phyloP scores from a whole-genome alignment of 208 protist genomes.

The Lotmaria passim region DNA sequence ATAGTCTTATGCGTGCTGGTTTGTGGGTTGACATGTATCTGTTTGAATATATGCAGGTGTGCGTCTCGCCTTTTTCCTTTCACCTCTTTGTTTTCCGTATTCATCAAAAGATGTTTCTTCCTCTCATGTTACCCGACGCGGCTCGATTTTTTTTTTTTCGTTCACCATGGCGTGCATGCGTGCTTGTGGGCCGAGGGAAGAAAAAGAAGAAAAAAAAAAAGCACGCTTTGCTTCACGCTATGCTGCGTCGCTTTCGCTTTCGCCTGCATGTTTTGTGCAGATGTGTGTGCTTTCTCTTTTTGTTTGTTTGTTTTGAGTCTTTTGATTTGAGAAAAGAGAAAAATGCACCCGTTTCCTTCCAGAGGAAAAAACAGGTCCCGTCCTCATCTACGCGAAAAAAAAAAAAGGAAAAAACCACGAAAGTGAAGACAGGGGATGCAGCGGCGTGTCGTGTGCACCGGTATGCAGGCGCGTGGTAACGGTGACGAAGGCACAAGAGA shows the following conservation, averaged over 20 bases:
- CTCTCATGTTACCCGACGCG: no score
- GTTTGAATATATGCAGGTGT: not conserved
- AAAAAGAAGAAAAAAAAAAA: no score
- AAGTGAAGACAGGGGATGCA: not conserved
- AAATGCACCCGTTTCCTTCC: not conserved
- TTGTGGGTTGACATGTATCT: not conserved
- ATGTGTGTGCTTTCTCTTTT: no score
- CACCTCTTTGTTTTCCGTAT: not conserved
- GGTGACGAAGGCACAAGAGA: not conserved
- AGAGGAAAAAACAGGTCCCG: no score
- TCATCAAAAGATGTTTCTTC: not conserved
- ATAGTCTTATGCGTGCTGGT: no score
- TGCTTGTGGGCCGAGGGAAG: no score
- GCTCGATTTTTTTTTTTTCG: conserved; percentile 2
- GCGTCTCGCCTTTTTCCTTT: not conserved
- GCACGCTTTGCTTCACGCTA: no score
- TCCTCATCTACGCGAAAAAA: not conserved
- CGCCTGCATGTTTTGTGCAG: no score
- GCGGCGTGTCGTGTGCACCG: not conserved
- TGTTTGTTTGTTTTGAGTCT: no score
- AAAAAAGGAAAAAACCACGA: conserved; percentile 4
- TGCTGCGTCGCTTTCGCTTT: no score
- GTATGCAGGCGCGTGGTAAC: not conserved
- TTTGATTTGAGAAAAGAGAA: no score
- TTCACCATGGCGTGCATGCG: not conserved